Evolutionary conservation across 1,284 basidiomycete genomes (phyloP).

Genomic region (Ceratorhiza oryzae-sativae): DNA sequence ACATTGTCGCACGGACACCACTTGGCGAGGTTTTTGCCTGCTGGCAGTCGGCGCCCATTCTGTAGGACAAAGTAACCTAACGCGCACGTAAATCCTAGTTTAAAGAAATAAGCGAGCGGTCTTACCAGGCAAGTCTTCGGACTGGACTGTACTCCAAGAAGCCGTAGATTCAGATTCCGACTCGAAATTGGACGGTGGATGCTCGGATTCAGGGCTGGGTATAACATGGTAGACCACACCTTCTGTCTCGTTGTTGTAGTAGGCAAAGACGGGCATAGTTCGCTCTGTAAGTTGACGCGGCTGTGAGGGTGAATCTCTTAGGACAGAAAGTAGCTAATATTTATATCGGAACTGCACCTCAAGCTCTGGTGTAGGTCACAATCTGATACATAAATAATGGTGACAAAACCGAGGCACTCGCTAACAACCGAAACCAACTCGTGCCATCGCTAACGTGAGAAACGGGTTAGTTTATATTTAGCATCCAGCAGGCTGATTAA

Average conservation of each 20-base stretch:
- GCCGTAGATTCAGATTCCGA: background rate
- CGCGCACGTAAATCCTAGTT: background rate
- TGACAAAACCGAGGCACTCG: no score
- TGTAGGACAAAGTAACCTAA: constrained; percentile 7
- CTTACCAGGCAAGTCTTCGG: constrained; percentile 1
- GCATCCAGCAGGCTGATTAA: no score
- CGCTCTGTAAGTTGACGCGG: no score
- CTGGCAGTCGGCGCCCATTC: background rate
- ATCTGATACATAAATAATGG: no score
- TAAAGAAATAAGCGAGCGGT: background rate
- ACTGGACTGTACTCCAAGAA: background rate
- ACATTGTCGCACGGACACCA: background rate
- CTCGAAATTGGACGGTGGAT: background rate
- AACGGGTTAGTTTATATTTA: no score
- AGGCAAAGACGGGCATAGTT: background rate
- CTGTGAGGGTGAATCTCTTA: no score
- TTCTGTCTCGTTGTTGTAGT: background rate
- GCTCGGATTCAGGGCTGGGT: background rate
- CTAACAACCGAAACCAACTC: no score
- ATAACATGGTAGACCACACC: background rate
- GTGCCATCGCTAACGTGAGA: no score
- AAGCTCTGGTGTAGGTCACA: no score
- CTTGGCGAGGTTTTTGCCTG: background rate
- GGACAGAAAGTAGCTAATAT: no score
- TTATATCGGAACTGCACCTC: no score